Percentiles rank a stretch among this genome's conserved stretches.
Evolutionary conservation across 768 basidiomycete species (phyloP).

Genomic region (Calocera cornea): DNA sequence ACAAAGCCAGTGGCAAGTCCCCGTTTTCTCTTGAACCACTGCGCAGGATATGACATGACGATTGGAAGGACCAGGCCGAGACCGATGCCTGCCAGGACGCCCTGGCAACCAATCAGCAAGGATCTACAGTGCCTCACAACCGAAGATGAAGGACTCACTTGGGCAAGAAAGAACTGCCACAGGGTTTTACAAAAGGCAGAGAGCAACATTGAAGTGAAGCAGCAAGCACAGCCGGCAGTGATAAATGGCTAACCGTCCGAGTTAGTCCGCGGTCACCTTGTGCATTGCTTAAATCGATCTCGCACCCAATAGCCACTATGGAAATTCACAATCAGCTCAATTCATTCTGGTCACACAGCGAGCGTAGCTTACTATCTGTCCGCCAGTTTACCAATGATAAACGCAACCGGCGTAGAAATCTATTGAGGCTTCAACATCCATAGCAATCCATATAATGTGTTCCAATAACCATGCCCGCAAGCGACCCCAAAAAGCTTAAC

Average conservation of each 20-base stretch:
- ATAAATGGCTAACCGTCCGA: conserved; percentile 7
- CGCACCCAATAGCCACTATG: conserved; percentile 1
- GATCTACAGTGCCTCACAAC: neutral
- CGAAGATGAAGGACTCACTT: conserved; percentile 10
- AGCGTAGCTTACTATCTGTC: conserved; percentile 11
- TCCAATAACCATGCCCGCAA: conserved; percentile 9
- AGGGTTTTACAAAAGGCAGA: conserved; percentile 12
- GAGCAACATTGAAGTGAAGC: neutral
- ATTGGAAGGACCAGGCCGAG: neutral
- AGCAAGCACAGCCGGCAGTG: conserved; percentile 7
- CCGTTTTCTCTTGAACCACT: conserved; percentile 13
- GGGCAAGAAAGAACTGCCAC: conserved; percentile 14
- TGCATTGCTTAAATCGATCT: neutral
- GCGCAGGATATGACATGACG: conserved; percentile 10
- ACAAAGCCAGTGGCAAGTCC: conserved; percentile 13
- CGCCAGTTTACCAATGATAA: conserved; percentile 13
- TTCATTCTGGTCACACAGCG: too few species aligned
- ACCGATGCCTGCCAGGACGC: neutral
- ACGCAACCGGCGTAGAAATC: conserved; percentile 9
- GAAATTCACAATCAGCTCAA: too few species aligned
- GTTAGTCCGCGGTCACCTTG: neutral
- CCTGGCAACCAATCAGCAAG: neutral
- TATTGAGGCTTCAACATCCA: too few species aligned
- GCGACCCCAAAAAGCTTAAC: conserved; percentile 9
- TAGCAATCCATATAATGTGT: too few species aligned